Evolutionary conservation across 495 filamentous ascomycete species (phyloP).

Genomic region (Aspergillus nanangensis): DNA sequence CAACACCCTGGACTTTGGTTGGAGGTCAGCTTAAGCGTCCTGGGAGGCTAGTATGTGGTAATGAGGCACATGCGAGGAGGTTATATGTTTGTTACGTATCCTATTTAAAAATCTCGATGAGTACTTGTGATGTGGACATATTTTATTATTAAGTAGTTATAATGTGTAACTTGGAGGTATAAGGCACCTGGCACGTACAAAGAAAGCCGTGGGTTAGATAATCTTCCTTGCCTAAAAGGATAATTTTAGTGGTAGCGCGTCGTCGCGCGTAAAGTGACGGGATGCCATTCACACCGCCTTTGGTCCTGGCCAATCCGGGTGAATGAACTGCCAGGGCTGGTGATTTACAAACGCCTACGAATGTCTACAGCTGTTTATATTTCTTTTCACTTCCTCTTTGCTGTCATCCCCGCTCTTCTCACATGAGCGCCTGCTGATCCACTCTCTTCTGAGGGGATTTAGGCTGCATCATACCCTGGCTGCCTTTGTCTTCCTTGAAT

Average conservation of each 20-base stretch:
- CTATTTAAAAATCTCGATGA: conserved; percentile 21
- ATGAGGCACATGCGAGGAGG: conserved; percentile 14
- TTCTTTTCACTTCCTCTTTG: conserved; percentile 4
- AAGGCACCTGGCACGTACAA: no score
- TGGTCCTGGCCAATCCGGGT: conserved; percentile 4
- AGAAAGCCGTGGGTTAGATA: no score
- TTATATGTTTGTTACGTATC: conserved; percentile 29
- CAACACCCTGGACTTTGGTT: background rate
- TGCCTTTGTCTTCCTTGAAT: no score
- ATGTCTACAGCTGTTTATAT: no score
- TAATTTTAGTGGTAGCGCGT: conserved; percentile 10
- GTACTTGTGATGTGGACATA: conserved; percentile 19
- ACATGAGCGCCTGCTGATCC: background rate
- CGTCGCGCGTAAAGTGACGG: conserved; percentile 23
- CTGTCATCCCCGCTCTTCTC: background rate
- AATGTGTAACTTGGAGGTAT: no score
- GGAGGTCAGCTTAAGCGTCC: background rate
- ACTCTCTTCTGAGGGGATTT: background rate
- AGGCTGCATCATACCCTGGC: no score
- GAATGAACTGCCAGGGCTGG: background rate
- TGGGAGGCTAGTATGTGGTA: conserved; percentile 10
- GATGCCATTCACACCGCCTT: conserved; percentile 16
- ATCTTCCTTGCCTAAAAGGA: background rate
- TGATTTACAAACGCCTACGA: no score
- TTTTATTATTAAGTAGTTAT: background rate